Base-by-base conservation (phyloP, 148 eudicot genomes). In the Dianthus caryophyllus region DNA sequence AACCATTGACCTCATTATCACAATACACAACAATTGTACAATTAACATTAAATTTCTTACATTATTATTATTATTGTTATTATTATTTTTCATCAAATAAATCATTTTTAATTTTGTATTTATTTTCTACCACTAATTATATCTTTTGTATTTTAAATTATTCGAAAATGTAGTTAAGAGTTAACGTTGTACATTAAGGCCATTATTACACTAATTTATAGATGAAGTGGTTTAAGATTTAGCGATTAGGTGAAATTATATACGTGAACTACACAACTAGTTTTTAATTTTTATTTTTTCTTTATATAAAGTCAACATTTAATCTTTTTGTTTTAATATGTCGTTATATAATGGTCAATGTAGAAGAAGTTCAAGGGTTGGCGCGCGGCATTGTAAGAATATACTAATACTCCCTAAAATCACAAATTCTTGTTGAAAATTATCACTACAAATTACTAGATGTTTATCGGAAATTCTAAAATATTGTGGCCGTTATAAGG, bases 231-330 rank as follows among this genome's bases (percentile, higher is more conserved):
- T 33, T 33, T 15, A 6, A n/a, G 24, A 10, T 0, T 14, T 20
- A 33, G 3, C 7, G 38, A 7, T 22, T 43, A 63, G 31, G 9
- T 1, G 5, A 5, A 48, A 43, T 16, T 17, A 6, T 30, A 68
- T 67, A 74, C 72, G 77, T 74, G 77, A 59, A 50, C 26, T 61
- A 67, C 77, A 74, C 67, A 51, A 67, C 64, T 57, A 43, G 10
- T 2, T 26, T 6, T 21, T 53, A 20, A 20, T 18, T 7, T 61
- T 61, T 9, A 20, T 61, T 10, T 38, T 36, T 33, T 36, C 5
- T 41, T 9, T 6, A 41, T 4, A 4, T 41, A 30, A 30, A 33
- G 64, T 62, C 66, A 38, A 62, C 27, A n/a, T 22, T 21, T 22
- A 0, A 15, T 39, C 24, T 62, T 62, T 33, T 27, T 0, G 2